Evolutionary conservation across 1,284 basidiomycete genomes (phyloP).

Genomic region (Ceratobasidium sp.): DNA sequence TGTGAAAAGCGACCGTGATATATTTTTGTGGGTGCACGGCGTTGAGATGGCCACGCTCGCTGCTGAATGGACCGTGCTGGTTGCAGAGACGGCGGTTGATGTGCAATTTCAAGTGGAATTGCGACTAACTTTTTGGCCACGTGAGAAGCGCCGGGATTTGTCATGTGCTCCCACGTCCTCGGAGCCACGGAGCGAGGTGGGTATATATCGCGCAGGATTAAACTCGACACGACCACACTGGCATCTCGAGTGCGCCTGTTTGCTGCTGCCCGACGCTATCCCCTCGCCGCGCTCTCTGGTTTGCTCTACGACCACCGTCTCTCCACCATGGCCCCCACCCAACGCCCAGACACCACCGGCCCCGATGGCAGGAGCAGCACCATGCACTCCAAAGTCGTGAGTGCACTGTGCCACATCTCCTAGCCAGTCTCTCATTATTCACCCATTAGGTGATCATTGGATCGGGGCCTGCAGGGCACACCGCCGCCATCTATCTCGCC

Average conservation of each 20-base stretch:
- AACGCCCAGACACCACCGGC: slow-evolving; percentile 29
- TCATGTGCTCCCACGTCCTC: slow-evolving; percentile 17
- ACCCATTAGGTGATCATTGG: slow-evolving; percentile 84
- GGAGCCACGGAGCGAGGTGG: slow-evolving; percentile 14
- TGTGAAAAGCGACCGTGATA: too few species aligned
- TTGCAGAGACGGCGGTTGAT: background rate
- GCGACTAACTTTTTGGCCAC: slow-evolving; percentile 35
- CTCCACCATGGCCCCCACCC: slow-evolving; percentile 23
- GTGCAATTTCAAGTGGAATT: too few species aligned
- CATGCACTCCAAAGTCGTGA: slow-evolving; percentile 69
- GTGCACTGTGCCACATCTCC: slow-evolving; percentile 46
- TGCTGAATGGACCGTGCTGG: background rate
- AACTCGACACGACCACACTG: slow-evolving; percentile 1
- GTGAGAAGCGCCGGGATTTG: slow-evolving; percentile 14
- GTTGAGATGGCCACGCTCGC: background rate
- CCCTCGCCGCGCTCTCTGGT: background rate
- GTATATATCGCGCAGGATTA: background rate
- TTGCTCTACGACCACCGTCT: slow-evolving; percentile 1
- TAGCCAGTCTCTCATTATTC: background rate
- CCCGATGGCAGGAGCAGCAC: slow-evolving; percentile 17
- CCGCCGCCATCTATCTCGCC: slow-evolving; percentile 94
- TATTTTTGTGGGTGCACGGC: background rate
- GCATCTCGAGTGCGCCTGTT: slow-evolving; percentile 35
- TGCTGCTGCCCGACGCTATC: background rate
- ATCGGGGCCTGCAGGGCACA: slow-evolving; percentile 95